Conservation (phyloP, 2,329 filamentous ascomycete species). For the Diaporthe sp. region DNA sequence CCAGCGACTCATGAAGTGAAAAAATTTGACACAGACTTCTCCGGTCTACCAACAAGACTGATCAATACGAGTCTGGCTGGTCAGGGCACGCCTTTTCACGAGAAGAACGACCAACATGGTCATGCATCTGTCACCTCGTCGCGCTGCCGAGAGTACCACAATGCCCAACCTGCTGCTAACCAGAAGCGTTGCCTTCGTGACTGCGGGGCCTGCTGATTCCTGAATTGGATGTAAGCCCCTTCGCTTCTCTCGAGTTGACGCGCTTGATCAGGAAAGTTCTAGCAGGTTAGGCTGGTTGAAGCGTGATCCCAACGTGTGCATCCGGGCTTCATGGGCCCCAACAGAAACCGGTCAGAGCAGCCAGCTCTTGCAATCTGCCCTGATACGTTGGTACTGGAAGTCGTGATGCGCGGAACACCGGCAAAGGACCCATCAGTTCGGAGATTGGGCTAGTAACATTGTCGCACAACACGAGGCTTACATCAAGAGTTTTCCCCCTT, state of each 20-base stretch:
- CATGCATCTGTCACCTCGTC: neutral
- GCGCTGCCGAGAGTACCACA: neutral
- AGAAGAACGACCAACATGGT: neutral
- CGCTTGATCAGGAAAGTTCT: neutral
- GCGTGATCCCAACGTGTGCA: neutral
- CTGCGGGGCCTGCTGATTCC: neutral
- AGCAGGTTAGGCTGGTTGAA: too few species aligned
- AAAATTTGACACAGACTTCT: neutral
- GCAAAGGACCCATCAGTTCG: neutral
- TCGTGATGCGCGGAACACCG: neutral
- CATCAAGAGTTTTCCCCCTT: neutral
- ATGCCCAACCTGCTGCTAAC: too few species aligned
- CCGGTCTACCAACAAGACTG: neutral
- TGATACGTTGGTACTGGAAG: neutral
- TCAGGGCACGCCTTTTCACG: neutral
- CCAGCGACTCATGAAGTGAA: neutral
- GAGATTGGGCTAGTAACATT: neutral
- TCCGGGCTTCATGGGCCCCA: neutral
- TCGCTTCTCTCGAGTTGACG: too few species aligned
- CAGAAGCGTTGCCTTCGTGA: neutral
- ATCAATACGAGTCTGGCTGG: neutral
- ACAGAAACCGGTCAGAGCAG: neutral
- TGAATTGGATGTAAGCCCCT: too few species aligned
- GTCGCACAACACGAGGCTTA: neutral
- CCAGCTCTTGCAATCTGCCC: neutral